Evolutionary conservation across 2,329 filamentous ascomycete species (phyloP).

Genomic region (Celoporthe dispersa): DNA sequence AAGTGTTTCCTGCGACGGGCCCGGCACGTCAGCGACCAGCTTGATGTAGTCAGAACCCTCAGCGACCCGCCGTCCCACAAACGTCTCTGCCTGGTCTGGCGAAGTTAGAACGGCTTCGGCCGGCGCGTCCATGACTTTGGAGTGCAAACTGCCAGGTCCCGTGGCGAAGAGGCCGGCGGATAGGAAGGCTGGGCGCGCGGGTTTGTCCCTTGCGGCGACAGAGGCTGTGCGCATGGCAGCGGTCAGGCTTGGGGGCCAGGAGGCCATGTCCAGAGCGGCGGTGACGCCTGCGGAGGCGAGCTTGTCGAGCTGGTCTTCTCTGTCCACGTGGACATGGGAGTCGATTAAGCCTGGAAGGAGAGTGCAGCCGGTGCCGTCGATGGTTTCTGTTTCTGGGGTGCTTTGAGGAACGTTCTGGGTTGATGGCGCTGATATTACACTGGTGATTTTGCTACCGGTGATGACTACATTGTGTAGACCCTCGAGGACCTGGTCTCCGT

Average conservation of each 20-base stretch:
- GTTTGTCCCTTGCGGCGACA: background rate
- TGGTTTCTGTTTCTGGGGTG: background rate
- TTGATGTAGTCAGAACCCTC: slow-evolving; percentile 13
- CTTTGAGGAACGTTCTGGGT: background rate
- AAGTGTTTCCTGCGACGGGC: slow-evolving; percentile 7
- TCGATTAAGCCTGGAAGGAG: slow-evolving; percentile 11
- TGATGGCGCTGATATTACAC: background rate
- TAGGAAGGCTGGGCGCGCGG: background rate
- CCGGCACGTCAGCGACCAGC: slow-evolving; percentile 7
- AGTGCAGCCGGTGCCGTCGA: background rate
- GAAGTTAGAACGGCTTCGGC: background rate
- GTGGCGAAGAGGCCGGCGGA: slow-evolving; percentile 4
- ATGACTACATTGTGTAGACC: background rate
- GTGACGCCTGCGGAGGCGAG: slow-evolving; percentile 3
- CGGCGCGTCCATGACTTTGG: background rate
- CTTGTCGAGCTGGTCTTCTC: slow-evolving; percentile 3
- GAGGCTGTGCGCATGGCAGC: background rate
- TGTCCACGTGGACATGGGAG: slow-evolving; percentile 4
- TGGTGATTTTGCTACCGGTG: background rate
- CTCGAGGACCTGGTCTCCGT: background rate
- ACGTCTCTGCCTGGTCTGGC: background rate
- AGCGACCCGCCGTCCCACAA: background rate
- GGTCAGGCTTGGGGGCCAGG: background rate
- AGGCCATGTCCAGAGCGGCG: slow-evolving; percentile 2
- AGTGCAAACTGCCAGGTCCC: background rate